Percentiles rank a stretch among this genome's conserved stretches.
Evolutionary conservation across 345 rosid species (phyloP).

Genomic region (Eucalyptus brandiana): DNA sequence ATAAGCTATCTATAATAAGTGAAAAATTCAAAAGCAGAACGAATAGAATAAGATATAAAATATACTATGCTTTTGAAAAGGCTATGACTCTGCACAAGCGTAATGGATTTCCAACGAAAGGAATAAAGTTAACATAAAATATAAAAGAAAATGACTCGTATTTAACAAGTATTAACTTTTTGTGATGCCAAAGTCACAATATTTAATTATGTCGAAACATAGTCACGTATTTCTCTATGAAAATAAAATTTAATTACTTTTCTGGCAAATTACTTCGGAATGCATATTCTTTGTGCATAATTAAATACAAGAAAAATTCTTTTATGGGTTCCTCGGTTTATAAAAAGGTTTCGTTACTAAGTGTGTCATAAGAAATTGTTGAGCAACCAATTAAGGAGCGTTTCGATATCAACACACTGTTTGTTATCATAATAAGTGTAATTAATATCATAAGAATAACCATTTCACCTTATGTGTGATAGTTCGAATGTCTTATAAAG

Average conservation of each 20-base stretch:
- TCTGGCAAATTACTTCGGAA: background rate
- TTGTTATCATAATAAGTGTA: background rate
- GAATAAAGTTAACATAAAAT: background rate
- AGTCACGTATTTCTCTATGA: background rate
- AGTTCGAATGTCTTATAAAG: too few relatives aligned
- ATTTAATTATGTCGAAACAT: background rate
- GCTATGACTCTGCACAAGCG: background rate
- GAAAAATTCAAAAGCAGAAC: background rate
- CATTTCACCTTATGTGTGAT: background rate
- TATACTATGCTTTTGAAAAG: background rate
- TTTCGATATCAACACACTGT: background rate
- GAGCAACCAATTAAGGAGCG: background rate
- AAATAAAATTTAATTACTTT: background rate
- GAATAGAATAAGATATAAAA: background rate
- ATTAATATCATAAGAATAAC: background rate
- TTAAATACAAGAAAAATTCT: background rate
- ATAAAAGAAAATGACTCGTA: background rate
- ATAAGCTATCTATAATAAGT: background rate
- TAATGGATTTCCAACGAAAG: background rate
- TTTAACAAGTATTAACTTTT: background rate
- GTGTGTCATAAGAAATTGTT: background rate
- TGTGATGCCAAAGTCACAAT: background rate
- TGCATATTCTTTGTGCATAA: background rate
- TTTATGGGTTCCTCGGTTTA: background rate
- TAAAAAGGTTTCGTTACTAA: background rate